Percentiles rank a stretch among this genome's conserved stretches.
Evolutionary conservation across 768 basidiomycete species (phyloP).

Genomic region (Imleria badia): DNA sequence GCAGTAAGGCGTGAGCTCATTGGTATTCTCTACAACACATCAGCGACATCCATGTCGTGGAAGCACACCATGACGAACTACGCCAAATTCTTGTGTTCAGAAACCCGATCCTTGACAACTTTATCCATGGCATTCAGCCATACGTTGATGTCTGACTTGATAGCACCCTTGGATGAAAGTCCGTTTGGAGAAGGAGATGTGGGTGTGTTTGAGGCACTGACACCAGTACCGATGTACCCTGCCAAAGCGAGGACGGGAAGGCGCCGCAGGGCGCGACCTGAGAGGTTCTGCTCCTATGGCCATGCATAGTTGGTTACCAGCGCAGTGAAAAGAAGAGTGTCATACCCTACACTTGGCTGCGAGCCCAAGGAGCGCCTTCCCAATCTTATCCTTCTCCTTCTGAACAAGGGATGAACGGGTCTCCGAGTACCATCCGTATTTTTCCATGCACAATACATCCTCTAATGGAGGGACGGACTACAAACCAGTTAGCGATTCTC

Average conservation of each 20-base stretch:
- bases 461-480: constrained; percentile 64
- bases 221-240: constrained; percentile 64
- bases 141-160: constrained; percentile 46
- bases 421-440: constrained; percentile 5
- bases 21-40: not conserved
- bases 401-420: constrained; percentile 38
- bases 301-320: not conserved
- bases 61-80: constrained; percentile 10
- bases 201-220: constrained; percentile 17
- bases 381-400: constrained; percentile 49
- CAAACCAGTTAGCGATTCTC: constrained; percentile 1
- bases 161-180: constrained; percentile 2
- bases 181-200: constrained; percentile 1
- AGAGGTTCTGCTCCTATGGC: constrained; percentile 70
- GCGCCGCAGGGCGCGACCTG: constrained; percentile 87
- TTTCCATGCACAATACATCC: constrained; percentile 40
- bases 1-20: not conserved
- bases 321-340: not conserved
- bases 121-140: constrained; percentile 89
- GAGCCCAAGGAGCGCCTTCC: constrained; percentile 61
- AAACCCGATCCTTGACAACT: constrained; percentile 60
- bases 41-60: not conserved
- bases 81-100: constrained; percentile 49
- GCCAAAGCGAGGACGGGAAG: constrained; percentile 95
- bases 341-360: constrained; percentile 78